Evolutionary conservation across 2,329 filamentous ascomycete species (phyloP).

Genomic region (Colletotrichum sp.): DNA sequence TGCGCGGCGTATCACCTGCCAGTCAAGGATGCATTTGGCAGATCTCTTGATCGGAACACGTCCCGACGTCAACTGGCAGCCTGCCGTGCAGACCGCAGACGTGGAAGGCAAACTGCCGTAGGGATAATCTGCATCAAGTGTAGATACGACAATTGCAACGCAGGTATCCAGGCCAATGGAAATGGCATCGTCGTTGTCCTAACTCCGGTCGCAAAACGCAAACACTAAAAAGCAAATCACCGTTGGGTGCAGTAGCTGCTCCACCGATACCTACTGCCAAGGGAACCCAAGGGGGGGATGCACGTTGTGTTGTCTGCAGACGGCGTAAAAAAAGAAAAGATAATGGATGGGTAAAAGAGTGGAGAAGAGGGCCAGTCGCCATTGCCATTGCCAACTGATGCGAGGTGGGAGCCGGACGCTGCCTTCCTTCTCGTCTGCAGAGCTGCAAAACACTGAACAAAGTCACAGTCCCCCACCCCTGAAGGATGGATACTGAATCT

Average conservation of each 20-base stretch:
- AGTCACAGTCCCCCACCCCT: neutral
- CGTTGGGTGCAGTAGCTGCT: neutral
- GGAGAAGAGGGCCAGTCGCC: neutral
- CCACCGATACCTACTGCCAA: neutral
- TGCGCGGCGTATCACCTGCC: neutral
- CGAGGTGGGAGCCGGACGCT: neutral
- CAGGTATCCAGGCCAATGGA: neutral
- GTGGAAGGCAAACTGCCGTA: neutral
- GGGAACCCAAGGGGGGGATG: neutral
- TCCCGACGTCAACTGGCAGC: neutral
- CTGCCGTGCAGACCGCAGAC: neutral
- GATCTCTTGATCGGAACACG: neutral
- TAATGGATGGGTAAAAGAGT: neutral
- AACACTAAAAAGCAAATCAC: conserved; percentile 6
- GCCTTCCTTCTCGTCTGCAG: neutral
- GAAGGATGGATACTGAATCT: neutral
- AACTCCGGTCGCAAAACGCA: neutral
- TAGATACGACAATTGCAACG: neutral
- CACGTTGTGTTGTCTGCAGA: neutral
- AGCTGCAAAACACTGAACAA: neutral
- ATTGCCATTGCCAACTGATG: neutral
- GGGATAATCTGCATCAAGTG: neutral
- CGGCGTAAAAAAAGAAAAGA: neutral
- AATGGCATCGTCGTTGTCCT: neutral
- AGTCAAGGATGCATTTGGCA: neutral